These are phyloP conservation scores for Exophiala phaeomuriformis DNA, from an alignment of 2,329 filamentous ascomycete genomes.

Conservation along the genomic window DNA sequence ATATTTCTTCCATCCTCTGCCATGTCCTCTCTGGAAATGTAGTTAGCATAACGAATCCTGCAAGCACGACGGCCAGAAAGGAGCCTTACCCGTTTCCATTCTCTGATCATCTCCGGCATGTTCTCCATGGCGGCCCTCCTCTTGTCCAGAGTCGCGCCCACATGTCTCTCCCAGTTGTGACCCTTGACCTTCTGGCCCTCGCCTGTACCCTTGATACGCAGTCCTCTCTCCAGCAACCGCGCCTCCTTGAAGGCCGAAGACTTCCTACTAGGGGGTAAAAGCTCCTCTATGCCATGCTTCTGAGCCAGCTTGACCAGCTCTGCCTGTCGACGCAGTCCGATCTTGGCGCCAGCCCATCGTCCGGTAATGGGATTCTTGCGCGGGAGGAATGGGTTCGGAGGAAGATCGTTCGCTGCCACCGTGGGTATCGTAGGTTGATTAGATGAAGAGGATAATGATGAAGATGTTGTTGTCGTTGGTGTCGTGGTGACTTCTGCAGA, in stretches of 20 bases:
- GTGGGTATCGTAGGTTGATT: neutral
- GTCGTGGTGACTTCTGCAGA: slow-evolving; percentile 29
- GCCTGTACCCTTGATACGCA: slow-evolving; percentile 87
- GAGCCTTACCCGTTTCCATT: slow-evolving; percentile 77
- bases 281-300: slow-evolving; percentile 68
- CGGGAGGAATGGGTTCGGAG: slow-evolving; percentile 73
- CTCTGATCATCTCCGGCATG: slow-evolving; percentile 85
- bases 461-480: slow-evolving; percentile 32
- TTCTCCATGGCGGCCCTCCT: slow-evolving; percentile 86
- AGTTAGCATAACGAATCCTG: slow-evolving; percentile 31
- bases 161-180: slow-evolving; percentile 80
- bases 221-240: slow-evolving; percentile 66
- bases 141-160: slow-evolving; percentile 77
- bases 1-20: slow-evolving; percentile 68
- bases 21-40: slow-evolving; percentile 55
- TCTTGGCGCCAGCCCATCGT: slow-evolving; percentile 74
- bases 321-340: slow-evolving; percentile 79
- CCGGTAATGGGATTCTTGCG: slow-evolving; percentile 71
- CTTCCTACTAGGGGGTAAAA: slow-evolving; percentile 72
- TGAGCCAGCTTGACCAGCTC: slow-evolving; percentile 81
- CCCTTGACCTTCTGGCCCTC: slow-evolving; percentile 91
- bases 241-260: slow-evolving; percentile 60
- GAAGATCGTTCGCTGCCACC: slow-evolving; percentile 35
- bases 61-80: neutral
- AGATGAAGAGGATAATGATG: slow-evolving; percentile 24